Evolutionary conservation across 352 stramenopile genomes (phyloP), one percentile per base, ranked within the genome.

Genomic region (Phytophthora capsici): DNA sequence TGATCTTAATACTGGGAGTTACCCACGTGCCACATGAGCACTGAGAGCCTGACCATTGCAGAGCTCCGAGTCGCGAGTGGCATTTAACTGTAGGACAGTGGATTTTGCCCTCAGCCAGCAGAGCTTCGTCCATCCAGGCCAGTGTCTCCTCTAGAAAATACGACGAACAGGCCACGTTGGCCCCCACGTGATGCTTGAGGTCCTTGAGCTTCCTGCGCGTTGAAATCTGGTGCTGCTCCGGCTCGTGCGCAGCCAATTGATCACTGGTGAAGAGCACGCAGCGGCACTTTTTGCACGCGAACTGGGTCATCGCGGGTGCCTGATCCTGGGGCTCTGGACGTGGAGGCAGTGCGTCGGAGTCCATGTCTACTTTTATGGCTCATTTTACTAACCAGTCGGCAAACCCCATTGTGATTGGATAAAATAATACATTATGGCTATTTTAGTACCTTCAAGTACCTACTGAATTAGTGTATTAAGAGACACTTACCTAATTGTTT

Each of bases 21-120:
- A 94, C 80, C 85, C 85, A 94, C 61, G 85, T 91, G 55, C 85
- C 85, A 48, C 85, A 94, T 28, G 85, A 94, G 58, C 85, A 94
- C 66, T 94, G 85, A 14, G 82, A 89, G 25, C 85, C 85, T n/a
- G 79, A 81, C 85, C 85, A 94, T 22, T 87, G 75, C 58, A 94
- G 82, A 19, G 78, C 83, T 6, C 85, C 85, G 1, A 94, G 66
- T 1, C 85, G 81, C 44, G 80, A 77, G 59, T 89, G 81, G 68
- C 85, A 94, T 58, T 90, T 94, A 22, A 47, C 47, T 12, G 76
- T 86, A 30, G 85, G 85, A 44, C 85, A 94, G 45, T 82, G 71
- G 44, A 94, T 82, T 53, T 94, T 94, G 17, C 83, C 83, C 52
- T 94, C 80, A 0, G 69, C 78, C 5, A 91, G 63, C 23, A 75